Percentiles rank a stretch among this genome's conserved stretches.
phyloP scores from a whole-genome alignment of 1,284 basidiomycete species.

The Cryptococcus depauperatus region DNA sequence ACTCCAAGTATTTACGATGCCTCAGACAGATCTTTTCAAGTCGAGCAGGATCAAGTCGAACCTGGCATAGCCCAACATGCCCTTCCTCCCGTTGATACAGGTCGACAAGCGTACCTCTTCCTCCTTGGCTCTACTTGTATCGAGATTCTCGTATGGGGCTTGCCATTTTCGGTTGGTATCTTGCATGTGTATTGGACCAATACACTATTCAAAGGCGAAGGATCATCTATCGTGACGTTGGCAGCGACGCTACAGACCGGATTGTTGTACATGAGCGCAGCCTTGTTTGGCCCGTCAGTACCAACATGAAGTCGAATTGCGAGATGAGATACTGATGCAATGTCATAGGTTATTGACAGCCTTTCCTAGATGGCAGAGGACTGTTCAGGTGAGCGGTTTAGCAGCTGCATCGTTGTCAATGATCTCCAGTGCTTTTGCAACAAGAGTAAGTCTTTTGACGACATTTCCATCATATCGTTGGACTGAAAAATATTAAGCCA shows the following conservation, averaged over 20 bases:
- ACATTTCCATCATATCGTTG: not conserved
- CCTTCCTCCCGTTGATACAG: conserved; percentile 39
- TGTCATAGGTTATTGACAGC: conserved; percentile 26
- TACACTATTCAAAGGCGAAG: conserved; percentile 31
- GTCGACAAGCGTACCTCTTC: conserved; percentile 39
- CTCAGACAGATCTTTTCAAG: too few relatives aligned
- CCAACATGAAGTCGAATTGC: not conserved
- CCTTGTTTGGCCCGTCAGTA: conserved; percentile 36
- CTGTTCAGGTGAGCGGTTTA: conserved; percentile 27
- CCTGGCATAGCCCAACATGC: too few relatives aligned
- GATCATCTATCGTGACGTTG: conserved; percentile 32
- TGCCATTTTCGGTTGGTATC: conserved; percentile 41
- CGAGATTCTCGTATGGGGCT: conserved; percentile 40
- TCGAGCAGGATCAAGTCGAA: too few relatives aligned
- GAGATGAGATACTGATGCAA: not conserved
- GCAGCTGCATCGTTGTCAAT: conserved; percentile 21
- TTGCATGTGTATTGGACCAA: conserved; percentile 40
- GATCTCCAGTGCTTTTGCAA: conserved; percentile 37
- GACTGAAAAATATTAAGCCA: conserved; percentile 14
- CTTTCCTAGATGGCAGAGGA: conserved; percentile 24
- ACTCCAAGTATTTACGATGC: too few relatives aligned
- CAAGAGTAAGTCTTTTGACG: conserved; percentile 11
- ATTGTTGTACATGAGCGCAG: conserved; percentile 36
- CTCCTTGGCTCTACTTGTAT: conserved; percentile 34
- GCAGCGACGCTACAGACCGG: conserved; percentile 42